A percentile compares a stretch with the other conserved stretches of the same genome.
Conservation (phyloP, 257 asterid genomes). For the Salvia rosmarinus region DNA sequence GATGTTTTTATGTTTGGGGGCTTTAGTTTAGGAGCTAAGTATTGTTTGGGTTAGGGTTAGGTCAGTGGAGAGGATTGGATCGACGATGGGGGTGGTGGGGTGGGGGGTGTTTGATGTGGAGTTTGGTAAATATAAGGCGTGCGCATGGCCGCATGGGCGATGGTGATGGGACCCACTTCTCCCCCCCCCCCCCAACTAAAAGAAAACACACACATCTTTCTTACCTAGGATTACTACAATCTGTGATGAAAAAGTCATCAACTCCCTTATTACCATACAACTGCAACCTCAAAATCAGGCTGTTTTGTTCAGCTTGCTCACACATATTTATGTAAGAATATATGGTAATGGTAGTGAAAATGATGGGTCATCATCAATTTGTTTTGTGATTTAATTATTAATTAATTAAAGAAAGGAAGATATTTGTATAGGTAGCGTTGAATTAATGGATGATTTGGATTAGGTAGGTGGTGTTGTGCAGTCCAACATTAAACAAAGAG, state of each 20-base stretch:
- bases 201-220: not conserved
- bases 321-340: not conserved
- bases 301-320: not conserved
- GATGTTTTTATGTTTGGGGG: slow-evolving; percentile 42
- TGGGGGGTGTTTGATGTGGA: not conserved
- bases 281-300: slow-evolving; percentile 10
- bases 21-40: slow-evolving; percentile 40
- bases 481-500: slow-evolving; percentile 13
- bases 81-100: not conserved
- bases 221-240: slow-evolving; percentile 27
- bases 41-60: slow-evolving; percentile 62
- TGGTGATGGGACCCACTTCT: slow-evolving; percentile 43
- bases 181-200: not conserved
- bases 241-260: slow-evolving; percentile 23
- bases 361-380: not conserved
- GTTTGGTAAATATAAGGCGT: slow-evolving; percentile 46
- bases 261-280: slow-evolving; percentile 1
- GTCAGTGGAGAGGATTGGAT: slow-evolving; percentile 38
- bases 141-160: slow-evolving; percentile 59
- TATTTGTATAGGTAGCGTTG: not conserved
- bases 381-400: not conserved
- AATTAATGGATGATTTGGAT: slow-evolving; percentile 23
- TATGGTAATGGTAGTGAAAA: not conserved
- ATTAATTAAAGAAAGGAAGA: not conserved
- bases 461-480: slow-evolving; percentile 22